Percentiles rank a stretch among this genome's conserved stretches.
phyloP scores from a whole-genome alignment of 352 stramenopile genomes.

The Peronospora farinosa region DNA sequence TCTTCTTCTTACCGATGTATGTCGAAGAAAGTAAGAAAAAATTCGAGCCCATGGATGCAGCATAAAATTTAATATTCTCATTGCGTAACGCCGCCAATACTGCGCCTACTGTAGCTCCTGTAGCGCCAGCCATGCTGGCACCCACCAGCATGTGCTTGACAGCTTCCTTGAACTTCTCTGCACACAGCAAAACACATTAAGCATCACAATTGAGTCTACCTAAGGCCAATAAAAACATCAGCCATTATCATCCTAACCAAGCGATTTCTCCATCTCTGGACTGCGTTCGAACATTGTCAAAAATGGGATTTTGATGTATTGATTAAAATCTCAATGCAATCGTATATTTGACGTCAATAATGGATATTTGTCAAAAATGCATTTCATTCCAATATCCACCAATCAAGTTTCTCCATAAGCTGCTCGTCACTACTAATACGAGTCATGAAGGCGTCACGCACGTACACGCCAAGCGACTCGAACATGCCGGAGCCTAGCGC shows the following conservation, averaged over 20 bases:
- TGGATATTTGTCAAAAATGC: neutral
- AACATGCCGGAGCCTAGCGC: conserved; percentile 1
- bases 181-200: neutral
- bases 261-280: conserved; percentile 22
- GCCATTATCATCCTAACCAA: conserved; percentile 7
- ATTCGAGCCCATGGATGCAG: conserved; percentile 78
- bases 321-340: too few relatives aligned
- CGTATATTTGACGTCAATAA: too few relatives aligned
- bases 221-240: neutral
- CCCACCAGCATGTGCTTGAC: conserved; percentile 68
- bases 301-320: too few relatives aligned
- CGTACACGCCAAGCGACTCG: conserved; percentile 3
- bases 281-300: conserved; percentile 26
- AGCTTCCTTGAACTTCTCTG: conserved; percentile 61
- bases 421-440: neutral
- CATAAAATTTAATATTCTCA: conserved; percentile 75
- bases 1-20: conserved; percentile 55
- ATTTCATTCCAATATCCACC: neutral
- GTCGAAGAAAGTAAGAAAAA: conserved; percentile 81
- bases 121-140: conserved; percentile 42
- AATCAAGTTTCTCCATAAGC: neutral
- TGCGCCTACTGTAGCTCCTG: conserved; percentile 50
- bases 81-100: conserved; percentile 62
- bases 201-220: neutral
- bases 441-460: neutral